Evolutionary conservation across 805 yeast species (phyloP).

Genomic region (Wickerhamiella nectarea): DNA sequence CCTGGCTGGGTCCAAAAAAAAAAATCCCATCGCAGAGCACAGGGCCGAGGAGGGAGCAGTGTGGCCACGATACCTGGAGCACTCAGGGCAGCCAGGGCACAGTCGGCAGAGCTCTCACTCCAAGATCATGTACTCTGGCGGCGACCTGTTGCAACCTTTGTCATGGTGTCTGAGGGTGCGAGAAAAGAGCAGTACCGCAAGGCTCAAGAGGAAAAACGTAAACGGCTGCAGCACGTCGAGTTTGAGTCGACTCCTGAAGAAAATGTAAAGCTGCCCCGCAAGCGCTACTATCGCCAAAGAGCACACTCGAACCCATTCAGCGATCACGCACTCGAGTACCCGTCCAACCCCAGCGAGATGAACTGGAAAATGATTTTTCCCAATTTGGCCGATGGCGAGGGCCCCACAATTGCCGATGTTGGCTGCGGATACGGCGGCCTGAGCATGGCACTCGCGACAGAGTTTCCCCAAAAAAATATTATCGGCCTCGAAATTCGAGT

Average conservation of each 20-base stretch:
- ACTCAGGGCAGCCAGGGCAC: too few relatives aligned
- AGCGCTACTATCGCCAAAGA: slow-evolving; percentile 84
- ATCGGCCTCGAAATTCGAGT: slow-evolving; percentile 97
- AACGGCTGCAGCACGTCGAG: slow-evolving; percentile 34
- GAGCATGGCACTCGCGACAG: slow-evolving; percentile 62
- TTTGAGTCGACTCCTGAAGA: slow-evolving; percentile 26
- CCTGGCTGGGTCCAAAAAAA: too few relatives aligned
- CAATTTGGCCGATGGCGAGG: slow-evolving; percentile 29
- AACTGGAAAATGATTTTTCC: slow-evolving; percentile 78
- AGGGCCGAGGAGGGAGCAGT: too few relatives aligned
- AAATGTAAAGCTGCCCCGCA: slow-evolving; percentile 46
- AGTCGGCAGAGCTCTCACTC: too few relatives aligned
- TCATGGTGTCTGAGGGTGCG: slow-evolving; percentile 13
- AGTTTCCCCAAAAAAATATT: slow-evolving; percentile 57
- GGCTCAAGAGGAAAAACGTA: slow-evolving; percentile 37
- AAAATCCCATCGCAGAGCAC: too few relatives aligned
- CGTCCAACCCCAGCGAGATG: slow-evolving; percentile 68
- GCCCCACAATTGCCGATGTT: slow-evolving; percentile 74
- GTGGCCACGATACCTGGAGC: too few relatives aligned
- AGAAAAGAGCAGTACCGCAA: slow-evolving; percentile 28
- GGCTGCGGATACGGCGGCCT: slow-evolving; percentile 98
- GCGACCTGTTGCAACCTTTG: too few relatives aligned
- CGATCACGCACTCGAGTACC: slow-evolving; percentile 86
- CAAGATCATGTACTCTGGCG: too few relatives aligned
- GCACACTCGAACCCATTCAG: slow-evolving; percentile 97